Percentiles rank a stretch among this genome's conserved stretches.
Evolutionary conservation across 768 basidiomycete genomes (phyloP).

Genomic region (Mycena crocata): DNA sequence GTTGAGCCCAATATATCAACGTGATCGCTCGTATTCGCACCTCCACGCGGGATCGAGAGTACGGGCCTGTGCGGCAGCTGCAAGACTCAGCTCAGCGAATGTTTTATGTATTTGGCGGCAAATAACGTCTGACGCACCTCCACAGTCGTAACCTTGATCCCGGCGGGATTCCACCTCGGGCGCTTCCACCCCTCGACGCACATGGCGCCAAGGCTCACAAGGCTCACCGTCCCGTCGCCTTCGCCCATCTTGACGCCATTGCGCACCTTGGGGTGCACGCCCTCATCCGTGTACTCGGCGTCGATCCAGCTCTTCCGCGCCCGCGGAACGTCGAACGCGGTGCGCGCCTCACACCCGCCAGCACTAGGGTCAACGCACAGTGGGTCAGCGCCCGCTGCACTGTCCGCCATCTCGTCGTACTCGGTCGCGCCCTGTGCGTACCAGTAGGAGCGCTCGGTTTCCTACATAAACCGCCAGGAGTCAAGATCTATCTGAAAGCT

Average conservation of each 20-base stretch:
- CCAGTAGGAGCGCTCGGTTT: conserved; percentile 97
- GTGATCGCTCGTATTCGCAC: conserved; percentile 92
- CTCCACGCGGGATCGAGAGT: conserved; percentile 81
- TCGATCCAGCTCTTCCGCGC: conserved; percentile 86
- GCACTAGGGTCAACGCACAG: conserved; percentile 58
- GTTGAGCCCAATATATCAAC: conserved; percentile 87
- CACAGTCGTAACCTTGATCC: conserved; percentile 10
- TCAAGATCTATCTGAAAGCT: too few relatives aligned
- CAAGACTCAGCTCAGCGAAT: conserved; percentile 56
- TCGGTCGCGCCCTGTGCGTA: conserved; percentile 71
- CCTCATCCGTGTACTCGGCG: conserved; percentile 78
- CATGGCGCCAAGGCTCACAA: conserved; percentile 93
- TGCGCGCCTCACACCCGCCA: conserved; percentile 55
- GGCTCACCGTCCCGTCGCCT: conserved; percentile 93
- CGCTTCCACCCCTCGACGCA: conserved; percentile 78
- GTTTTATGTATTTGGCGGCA: too few relatives aligned
- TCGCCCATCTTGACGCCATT: conserved; percentile 90
- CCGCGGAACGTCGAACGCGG: conserved; percentile 65
- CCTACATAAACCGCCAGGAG: conserved; percentile 42
- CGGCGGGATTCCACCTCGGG: conserved; percentile 19
- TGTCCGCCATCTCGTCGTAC: conserved; percentile 69
- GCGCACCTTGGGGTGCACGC: conserved; percentile 71
- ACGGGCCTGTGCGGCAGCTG: conserved; percentile 37
- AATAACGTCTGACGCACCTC: conserved; percentile 16
- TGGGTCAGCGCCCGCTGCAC: conserved; percentile 41